These are phyloP conservation scores for Exophiala dermatitidis DNA, from an alignment of 2,329 filamentous ascomycete species.

Conservation along the genomic window DNA sequence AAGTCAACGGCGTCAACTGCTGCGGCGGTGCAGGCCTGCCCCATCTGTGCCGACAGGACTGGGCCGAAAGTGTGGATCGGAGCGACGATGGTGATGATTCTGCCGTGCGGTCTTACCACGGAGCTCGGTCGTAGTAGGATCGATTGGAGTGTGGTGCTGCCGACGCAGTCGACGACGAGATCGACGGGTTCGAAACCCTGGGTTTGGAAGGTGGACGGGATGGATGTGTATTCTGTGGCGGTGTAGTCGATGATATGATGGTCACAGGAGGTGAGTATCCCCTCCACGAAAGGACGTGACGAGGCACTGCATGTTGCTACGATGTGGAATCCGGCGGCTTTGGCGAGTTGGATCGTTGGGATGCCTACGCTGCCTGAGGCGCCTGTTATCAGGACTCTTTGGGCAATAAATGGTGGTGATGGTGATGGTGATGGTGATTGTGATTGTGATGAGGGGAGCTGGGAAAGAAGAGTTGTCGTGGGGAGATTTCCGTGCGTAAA, in stretches of 20 bases:
- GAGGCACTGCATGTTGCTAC: slow-evolving; percentile 23
- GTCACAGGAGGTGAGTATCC: slow-evolving; percentile 29
- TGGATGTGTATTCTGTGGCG: slow-evolving; percentile 22
- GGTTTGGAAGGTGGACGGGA: slow-evolving; percentile 29
- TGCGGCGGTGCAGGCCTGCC: slow-evolving; percentile 4
- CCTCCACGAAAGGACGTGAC: slow-evolving; percentile 25
- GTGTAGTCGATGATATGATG: slow-evolving; percentile 29
- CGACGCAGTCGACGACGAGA: slow-evolving; percentile 37
- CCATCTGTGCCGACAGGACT: not conserved
- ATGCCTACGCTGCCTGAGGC: slow-evolving; percentile 34
- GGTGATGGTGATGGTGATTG: slow-evolving; percentile 6
- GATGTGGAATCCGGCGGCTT: slow-evolving; percentile 29
- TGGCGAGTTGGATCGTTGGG: slow-evolving; percentile 34
- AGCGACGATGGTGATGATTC: slow-evolving; percentile 31
- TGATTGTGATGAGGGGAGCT: slow-evolving; percentile 4
- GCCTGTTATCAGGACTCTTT: slow-evolving; percentile 37
- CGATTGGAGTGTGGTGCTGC: slow-evolving; percentile 30
- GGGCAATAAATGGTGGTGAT: too few relatives aligned
- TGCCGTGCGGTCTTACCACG: not conserved
- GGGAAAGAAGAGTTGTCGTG: not conserved
- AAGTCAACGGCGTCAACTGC: slow-evolving; percentile 29
- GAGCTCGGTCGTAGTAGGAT: slow-evolving; percentile 30
- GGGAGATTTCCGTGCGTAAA: slow-evolving; percentile 33
- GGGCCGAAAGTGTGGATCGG: slow-evolving; percentile 21
- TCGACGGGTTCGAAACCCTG: slow-evolving; percentile 34